Conservation (phyloP, 306 rosid species). For the Macrotyloma uniflorum region DNA sequence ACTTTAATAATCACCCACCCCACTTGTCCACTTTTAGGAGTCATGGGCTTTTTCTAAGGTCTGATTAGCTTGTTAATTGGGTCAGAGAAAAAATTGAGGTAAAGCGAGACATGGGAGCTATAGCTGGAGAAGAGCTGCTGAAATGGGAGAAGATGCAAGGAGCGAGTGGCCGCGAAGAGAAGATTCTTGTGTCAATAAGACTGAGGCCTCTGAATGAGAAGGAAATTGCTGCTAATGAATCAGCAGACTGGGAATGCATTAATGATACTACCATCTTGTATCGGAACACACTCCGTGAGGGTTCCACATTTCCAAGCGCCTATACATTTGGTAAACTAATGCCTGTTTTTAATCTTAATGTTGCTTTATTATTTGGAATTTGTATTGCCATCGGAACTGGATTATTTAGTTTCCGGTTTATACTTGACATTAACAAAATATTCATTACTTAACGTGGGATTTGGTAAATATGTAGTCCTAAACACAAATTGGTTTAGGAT, state of each 20-base stretch:
- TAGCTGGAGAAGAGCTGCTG: slow-evolving; percentile 74
- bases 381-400: slow-evolving; percentile 24
- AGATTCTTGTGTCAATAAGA: slow-evolving; percentile 90
- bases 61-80: slow-evolving; percentile 43
- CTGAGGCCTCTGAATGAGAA: slow-evolving; percentile 88
- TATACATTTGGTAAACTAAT: slow-evolving; percentile 84
- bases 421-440: neutral
- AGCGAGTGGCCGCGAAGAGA: slow-evolving; percentile 74
- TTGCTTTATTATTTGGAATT: slow-evolving; percentile 24
- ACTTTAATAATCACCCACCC: slow-evolving; percentile 6
- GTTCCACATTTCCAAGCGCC: slow-evolving; percentile 95
- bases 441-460: slow-evolving; percentile 16
- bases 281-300: slow-evolving; percentile 92
- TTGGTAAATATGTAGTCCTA: neutral
- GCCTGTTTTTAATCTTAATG: slow-evolving; percentile 4
- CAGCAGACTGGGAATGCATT: slow-evolving; percentile 98
- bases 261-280: slow-evolving; percentile 87
- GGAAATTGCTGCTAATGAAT: slow-evolving; percentile 72
- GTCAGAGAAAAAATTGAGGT: slow-evolving; percentile 32
- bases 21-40: slow-evolving; percentile 42
- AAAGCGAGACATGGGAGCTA: slow-evolving; percentile 77
- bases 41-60: slow-evolving; percentile 45
- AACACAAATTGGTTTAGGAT: neutral
- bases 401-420: slow-evolving; percentile 1
- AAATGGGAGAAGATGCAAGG: slow-evolving; percentile 93